Evolutionary conservation across 164 flowering plant genomes (phyloP), one percentile per base, ranked within the genome.

Genomic region (Platanus orientalis): DNA sequence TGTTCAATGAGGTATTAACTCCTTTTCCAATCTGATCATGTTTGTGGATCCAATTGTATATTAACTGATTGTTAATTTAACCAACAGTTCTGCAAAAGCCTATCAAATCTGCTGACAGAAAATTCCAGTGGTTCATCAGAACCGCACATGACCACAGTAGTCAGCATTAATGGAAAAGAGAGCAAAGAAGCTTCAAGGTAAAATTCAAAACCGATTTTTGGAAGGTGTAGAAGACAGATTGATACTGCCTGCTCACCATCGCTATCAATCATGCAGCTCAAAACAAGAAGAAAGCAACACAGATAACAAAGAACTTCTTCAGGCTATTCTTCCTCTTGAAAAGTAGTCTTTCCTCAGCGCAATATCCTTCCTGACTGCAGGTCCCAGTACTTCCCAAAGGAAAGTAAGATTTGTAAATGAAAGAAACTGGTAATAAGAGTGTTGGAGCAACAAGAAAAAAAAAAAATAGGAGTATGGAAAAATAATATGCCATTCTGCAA

Each of bases 81-180:
- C 29, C 13, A 25, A 59, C 81, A 89, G 96, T 87, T 89, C 78
- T 85, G 89, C 76, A 67, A 68, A 66, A 84, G 84, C 66, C 73
- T 89, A 70, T 81, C 96, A 42, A 75, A 75, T 60, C 65, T 80
- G 65, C 78, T 87, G 54, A 69, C 57, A 49, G 83, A 78, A 58
- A 62, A 75, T 54, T 51, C 83, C 48, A 61, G 39, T 39, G 49
- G 12, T 20, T 21, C 74, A 63, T 32, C 65, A 39, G 58, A 54
- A 57, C 13, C 14, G 7, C 26, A 58, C 49, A 63, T 44, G 27
- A 17, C 66, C 45, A 52, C 54, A 39, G 58, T 50, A 61, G 66
- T 36, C 27, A 26, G 23, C 30, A 30, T 25, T 5, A 54, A 21
- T 17, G 64, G 34, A 54, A 53, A 70, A 27, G 56, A 48, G 27